A percentile compares a stretch with the other conserved stretches of the same genome.
These are phyloP conservation scores for Canariomyces notabilis DNA, from an alignment of 2,329 filamentous ascomycete species.

Conservation along the genomic window DNA sequence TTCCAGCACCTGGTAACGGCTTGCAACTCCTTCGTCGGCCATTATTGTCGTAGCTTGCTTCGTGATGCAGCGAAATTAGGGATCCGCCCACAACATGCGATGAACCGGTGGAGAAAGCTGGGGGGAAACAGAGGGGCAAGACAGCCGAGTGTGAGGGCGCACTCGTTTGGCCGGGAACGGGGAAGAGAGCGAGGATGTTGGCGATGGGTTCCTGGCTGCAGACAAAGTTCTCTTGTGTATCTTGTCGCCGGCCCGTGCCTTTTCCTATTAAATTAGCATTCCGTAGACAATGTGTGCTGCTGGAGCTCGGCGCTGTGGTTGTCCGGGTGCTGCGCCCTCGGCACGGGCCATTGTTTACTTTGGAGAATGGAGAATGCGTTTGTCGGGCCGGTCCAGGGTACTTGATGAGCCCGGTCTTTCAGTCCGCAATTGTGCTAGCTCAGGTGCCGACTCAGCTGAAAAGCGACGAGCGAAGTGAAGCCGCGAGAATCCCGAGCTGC, in stretches of 20 bases:
- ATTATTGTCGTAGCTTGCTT: constrained; percentile 31
- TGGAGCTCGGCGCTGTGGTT: constrained; percentile 18
- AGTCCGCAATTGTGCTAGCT: not conserved
- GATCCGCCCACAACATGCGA: not conserved
- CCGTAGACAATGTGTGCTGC: too few relatives aligned
- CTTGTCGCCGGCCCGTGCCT: not conserved
- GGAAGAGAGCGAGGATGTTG: not conserved
- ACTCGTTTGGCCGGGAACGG: not conserved
- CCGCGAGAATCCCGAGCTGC: not conserved
- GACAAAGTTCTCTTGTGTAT: not conserved
- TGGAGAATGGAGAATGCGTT: too few relatives aligned
- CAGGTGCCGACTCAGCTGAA: not conserved
- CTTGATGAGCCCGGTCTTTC: constrained; percentile 6
- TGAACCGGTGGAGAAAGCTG: constrained; percentile 8
- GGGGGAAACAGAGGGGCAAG: not conserved
- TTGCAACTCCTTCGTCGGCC: constrained; percentile 65
- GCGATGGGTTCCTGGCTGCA: constrained; percentile 12
- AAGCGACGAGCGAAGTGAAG: not conserved
- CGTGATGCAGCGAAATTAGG: not conserved
- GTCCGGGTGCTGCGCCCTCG: constrained; percentile 21
- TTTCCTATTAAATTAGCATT: constrained; percentile 12
- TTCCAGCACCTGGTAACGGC: constrained; percentile 90
- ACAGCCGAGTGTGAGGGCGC: not conserved
- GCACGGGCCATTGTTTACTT: constrained; percentile 29
- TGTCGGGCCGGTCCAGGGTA: too few relatives aligned